A percentile compares a stretch with the other conserved stretches of the same genome.
These are phyloP conservation scores for Aspergillus calidoustus DNA, from an alignment of 2,329 filamentous ascomycete species.

Conservation along the genomic window DNA sequence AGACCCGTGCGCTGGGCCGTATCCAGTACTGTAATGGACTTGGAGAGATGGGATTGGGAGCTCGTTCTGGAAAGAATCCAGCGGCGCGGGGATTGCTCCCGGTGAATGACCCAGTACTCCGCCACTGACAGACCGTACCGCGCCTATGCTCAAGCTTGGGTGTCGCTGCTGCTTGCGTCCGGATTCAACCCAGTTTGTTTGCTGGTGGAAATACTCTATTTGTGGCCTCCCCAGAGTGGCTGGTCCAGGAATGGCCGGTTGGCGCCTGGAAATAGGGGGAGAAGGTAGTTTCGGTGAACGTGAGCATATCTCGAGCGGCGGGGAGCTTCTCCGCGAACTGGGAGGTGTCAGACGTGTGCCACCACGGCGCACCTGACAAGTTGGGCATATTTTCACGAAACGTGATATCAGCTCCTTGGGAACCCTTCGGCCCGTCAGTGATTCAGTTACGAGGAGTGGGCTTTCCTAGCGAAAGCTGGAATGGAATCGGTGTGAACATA, in stretches of 20 bases:
- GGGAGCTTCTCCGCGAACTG: conserved; percentile 45
- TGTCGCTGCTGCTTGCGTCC: conserved; percentile 29
- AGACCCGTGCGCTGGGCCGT: conserved; percentile 31
- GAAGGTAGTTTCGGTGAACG: conserved; percentile 44
- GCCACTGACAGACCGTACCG: conserved; percentile 30
- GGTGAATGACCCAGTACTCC: conserved; percentile 28
- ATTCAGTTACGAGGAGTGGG: not conserved
- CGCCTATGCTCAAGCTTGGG: conserved; percentile 24
- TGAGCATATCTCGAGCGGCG: conserved; percentile 38
- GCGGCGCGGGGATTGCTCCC: conserved; percentile 31
- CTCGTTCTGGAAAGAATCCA: conserved; percentile 38
- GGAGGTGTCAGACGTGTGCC: conserved; percentile 47
- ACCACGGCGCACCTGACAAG: conserved; percentile 53
- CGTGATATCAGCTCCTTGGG: conserved; percentile 58
- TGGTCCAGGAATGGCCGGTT: conserved; percentile 39
- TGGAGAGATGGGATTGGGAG: conserved; percentile 36
- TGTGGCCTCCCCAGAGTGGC: conserved; percentile 33
- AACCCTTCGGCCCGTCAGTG: conserved; percentile 42
- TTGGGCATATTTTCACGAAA: conserved; percentile 57
- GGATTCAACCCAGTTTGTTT: conserved; percentile 36
- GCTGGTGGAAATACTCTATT: conserved; percentile 35
- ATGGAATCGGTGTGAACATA: conserved; percentile 29
- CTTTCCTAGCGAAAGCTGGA: not conserved
- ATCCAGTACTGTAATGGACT: conserved; percentile 34
- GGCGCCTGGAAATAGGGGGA: conserved; percentile 41